Evolutionary conservation across 2,329 filamentous ascomycete species (phyloP).

Genomic region (Cyphellophora europaea): DNA sequence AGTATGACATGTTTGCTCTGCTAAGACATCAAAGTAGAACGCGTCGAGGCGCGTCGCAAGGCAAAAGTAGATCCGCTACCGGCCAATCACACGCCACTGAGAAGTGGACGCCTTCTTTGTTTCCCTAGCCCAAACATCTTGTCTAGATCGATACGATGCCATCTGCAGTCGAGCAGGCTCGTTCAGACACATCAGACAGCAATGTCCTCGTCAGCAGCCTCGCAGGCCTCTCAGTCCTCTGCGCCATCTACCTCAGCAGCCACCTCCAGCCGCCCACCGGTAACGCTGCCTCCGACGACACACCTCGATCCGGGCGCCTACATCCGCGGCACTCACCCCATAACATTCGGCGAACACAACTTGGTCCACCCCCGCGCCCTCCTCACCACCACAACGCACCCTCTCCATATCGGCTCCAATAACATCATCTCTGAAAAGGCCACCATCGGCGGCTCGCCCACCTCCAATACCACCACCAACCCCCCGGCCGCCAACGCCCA

Average conservation of each 20-base stretch:
- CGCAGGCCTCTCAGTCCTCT: too few species aligned
- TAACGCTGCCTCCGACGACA: constrained; percentile 24
- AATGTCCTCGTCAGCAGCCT: too few species aligned
- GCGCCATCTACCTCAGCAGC: constrained; percentile 5
- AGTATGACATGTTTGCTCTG: constrained; percentile 24
- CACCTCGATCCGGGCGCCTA: constrained; percentile 37
- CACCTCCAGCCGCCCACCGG: constrained; percentile 20
- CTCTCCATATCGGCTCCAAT: constrained; percentile 69
- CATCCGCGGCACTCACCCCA: constrained; percentile 62
- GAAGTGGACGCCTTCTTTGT: too few species aligned
- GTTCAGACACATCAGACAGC: not conserved
- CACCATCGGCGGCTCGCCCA: constrained; percentile 35
- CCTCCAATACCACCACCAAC: constrained; percentile 4
- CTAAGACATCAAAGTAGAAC: too few species aligned
- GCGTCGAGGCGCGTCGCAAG: too few species aligned
- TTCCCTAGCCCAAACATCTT: too few species aligned
- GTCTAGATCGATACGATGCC: not conserved
- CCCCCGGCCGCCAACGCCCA: not conserved
- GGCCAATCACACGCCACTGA: too few species aligned
- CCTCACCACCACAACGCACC: constrained; percentile 67
- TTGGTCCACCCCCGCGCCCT: constrained; percentile 80
- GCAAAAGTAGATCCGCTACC: too few species aligned
- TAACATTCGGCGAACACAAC: constrained; percentile 67
- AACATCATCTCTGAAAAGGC: constrained; percentile 69
- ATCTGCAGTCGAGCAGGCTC: not conserved